phyloP scores from a whole-genome alignment of 2,329 filamentous ascomycete genomes.

The Colletotrichum tofieldiae region DNA sequence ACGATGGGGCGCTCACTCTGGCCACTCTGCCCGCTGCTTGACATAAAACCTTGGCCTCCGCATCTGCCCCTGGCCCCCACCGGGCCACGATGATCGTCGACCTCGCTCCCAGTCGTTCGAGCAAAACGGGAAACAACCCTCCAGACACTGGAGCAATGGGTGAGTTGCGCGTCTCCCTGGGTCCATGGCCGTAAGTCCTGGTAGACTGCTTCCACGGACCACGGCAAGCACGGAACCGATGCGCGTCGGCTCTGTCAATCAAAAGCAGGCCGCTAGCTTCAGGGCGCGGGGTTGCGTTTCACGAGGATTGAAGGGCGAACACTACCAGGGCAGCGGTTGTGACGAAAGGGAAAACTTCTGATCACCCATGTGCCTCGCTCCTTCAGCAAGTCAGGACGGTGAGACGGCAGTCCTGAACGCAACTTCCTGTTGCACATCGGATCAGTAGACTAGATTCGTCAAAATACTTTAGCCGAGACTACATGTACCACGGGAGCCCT shows the following conservation, averaged over 20 bases:
- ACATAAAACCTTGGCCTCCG: conserved; percentile 38
- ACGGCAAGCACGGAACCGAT: not conserved
- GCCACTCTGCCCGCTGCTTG: conserved; percentile 15
- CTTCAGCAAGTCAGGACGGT: not conserved
- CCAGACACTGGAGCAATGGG: not conserved
- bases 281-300: conserved; percentile 2
- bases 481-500: not conserved
- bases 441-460: not conserved
- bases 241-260: not conserved
- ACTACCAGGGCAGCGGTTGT: not conserved
- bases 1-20: not conserved
- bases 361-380: not conserved
- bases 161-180: not conserved
- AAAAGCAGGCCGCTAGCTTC: not conserved
- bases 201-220: not conserved
- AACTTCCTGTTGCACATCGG: not conserved
- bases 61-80: conserved; percentile 16
- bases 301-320: not conserved
- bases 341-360: no score
- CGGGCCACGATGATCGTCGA: not conserved
- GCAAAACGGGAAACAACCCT: not conserved
- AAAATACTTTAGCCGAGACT: not conserved
- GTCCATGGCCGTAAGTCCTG: not conserved
- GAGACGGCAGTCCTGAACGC: not conserved
- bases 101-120: not conserved